phyloP scores from a whole-genome alignment of 2,329 filamentous ascomycete species.

The Penicillium expansum region DNA sequence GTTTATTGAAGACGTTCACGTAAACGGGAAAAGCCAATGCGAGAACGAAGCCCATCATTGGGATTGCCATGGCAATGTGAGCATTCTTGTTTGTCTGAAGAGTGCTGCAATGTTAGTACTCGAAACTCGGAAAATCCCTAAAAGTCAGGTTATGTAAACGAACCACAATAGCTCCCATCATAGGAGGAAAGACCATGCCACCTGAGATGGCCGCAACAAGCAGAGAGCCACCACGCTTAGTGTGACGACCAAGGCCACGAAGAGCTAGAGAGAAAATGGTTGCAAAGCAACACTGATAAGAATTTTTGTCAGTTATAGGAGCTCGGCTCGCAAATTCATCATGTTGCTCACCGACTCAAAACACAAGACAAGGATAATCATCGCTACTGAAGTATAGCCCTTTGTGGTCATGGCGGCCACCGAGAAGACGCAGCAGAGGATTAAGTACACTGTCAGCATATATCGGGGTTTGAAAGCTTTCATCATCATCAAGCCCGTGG shows the following conservation, averaged over 20 bases:
- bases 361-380: conserved; percentile 44
- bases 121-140: background rate
- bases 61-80: conserved; percentile 27
- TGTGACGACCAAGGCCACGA: conserved; percentile 60
- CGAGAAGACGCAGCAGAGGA: conserved; percentile 54
- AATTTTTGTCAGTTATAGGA: background rate
- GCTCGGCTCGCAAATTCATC: background rate
- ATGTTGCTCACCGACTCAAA: conserved; percentile 26
- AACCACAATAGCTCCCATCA: conserved; percentile 63
- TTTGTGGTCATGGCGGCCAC: conserved; percentile 53
- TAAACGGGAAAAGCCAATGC: conserved; percentile 28
- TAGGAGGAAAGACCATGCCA: conserved; percentile 66
- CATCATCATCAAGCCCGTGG: conserved; percentile 55
- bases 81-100: conserved; percentile 21
- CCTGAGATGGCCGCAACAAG: conserved; percentile 67
- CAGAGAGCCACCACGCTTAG: conserved; percentile 67
- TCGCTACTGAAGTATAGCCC: conserved; percentile 49
- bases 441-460: conserved; percentile 56
- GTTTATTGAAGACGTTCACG: conserved; percentile 25
- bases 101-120: background rate
- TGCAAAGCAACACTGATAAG: conserved; percentile 59
- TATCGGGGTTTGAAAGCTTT: conserved; percentile 52
- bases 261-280: conserved; percentile 70
- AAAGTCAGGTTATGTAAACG: background rate
- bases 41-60: conserved; percentile 27